Base-by-base conservation (phyloP, 345 rosid species). In the Trapa bicornis region DNA sequence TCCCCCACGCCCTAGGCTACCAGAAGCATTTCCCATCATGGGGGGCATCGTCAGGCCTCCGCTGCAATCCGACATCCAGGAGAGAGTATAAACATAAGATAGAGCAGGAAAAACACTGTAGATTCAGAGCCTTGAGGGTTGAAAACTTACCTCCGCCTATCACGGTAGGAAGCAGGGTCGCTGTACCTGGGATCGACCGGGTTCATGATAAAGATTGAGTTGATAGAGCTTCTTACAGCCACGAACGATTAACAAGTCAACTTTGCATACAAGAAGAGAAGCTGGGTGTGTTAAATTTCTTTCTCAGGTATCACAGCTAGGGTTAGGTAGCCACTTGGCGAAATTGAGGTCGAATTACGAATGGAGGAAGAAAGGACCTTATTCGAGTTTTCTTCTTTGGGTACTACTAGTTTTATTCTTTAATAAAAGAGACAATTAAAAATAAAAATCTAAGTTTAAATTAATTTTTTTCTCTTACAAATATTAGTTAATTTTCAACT, bases 81-180 rank as follows among this genome's bases (percentile, higher is more conserved):
- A 52, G 5, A 32, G 32, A 14, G 8, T 3, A 15, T 1, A 60
- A 4, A 0, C 43, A 53, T 4, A 56, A 29, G 32, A 35, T 8
- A 9, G 14, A 22, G n/a, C 41, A 65, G 13, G 37, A 45, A 45
- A 56, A 17, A 65, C 60, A 2, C 66, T 8, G 15, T 11, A 36
- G 67, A 72, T 61, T 68, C 57, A 48, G 71, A 33, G 8, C 36
- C 16, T 36, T 48, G 36, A 35, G 16, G 22, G 54, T 22, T n/a
- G 15, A 16, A 35, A n/a, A 47, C 58, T n/a, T 80, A 87, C 97
- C 96, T 87, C 69, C 91, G 80, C n/a, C 96, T 88, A 48, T 81
- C 86, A 74, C 89, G 97, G 76, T 89, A 87, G 32, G 96, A 91
- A 67, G 81, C 83, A 1, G 97, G 96, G 65, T 89, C 97, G 70